Evolutionary conservation across 2,329 filamentous ascomycete genomes (phyloP).

Genomic region (Penicillium capsulatum): DNA sequence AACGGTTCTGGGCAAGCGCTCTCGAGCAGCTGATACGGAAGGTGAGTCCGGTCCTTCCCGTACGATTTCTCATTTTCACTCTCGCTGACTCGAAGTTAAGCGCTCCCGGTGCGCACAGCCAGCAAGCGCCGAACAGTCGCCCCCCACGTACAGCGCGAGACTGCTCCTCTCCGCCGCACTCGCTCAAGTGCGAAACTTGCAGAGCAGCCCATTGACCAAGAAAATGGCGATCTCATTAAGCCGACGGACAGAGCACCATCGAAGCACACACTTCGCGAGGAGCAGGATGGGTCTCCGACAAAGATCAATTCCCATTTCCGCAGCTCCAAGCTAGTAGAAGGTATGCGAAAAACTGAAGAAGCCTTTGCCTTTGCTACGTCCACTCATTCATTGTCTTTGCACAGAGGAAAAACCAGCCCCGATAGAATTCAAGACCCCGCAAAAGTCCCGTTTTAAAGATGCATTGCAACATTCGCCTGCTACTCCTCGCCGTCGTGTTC

Average conservation of each 20-base stretch:
- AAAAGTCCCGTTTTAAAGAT: conserved; percentile 65
- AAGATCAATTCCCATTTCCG: conserved; percentile 47
- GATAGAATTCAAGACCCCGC: conserved; percentile 44
- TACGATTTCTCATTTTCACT: background rate
- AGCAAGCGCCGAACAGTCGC: conserved; percentile 49
- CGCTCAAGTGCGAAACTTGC: conserved; percentile 35
- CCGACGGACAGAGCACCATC: conserved; percentile 39
- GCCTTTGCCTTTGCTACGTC: background rate
- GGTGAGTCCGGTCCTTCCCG: conserved; percentile 32
- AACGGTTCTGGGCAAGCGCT: conserved; percentile 44
- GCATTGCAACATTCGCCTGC: conserved; percentile 65
- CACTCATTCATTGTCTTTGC: background rate
- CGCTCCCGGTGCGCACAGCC: conserved; percentile 35
- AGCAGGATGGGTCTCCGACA: conserved; percentile 44
- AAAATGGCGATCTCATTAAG: conserved; percentile 23
- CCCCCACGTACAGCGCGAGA: conserved; percentile 39
- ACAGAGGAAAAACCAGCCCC: conserved; percentile 24
- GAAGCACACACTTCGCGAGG: conserved; percentile 46
- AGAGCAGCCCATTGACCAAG: conserved; percentile 23
- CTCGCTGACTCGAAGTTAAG: conserved; percentile 19
- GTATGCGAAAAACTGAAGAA: conserved; percentile 20
- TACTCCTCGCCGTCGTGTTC: conserved; percentile 80
- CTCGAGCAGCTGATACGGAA: conserved; percentile 38
- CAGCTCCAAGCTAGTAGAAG: conserved; percentile 37
- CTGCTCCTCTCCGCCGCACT: conserved; percentile 29